phyloP scores from a whole-genome alignment of 75 land plant genomes.

The Selaginella moellendorffii region DNA sequence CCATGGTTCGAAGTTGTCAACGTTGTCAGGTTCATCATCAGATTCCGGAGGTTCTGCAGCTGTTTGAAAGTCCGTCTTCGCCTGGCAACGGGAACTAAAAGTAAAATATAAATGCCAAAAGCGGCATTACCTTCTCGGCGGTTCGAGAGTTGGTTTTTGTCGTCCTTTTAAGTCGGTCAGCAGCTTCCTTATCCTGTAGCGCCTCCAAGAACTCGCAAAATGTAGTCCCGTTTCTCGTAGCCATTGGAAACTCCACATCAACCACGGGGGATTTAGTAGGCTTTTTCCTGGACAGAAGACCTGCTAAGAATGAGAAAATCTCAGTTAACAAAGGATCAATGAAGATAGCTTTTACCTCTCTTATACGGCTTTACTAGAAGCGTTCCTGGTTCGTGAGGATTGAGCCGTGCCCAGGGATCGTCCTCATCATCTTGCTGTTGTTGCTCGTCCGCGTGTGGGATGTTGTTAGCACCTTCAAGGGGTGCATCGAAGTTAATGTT shows the following conservation, averaged over 20 bases:
- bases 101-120: too few species aligned
- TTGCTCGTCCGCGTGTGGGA: not conserved
- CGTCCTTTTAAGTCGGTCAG: not conserved
- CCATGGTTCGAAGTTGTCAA: too few species aligned
- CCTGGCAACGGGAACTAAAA: too few species aligned
- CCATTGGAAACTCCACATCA: conserved; percentile 4
- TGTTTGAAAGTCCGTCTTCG: not conserved
- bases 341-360: too few species aligned
- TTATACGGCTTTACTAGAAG: conserved; percentile 61
- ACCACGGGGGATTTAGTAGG: too few species aligned
- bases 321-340: too few species aligned
- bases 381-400: conserved; percentile 83
- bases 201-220: not conserved
- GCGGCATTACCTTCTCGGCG: too few species aligned
- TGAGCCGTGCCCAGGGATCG: conserved; percentile 82
- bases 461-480: not conserved
- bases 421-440: conserved; percentile 39
- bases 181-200: not conserved
- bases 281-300: too few species aligned
- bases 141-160: too few species aligned
- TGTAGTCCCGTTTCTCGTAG: not conserved
- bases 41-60: not conserved
- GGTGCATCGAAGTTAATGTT: conserved; percentile 7
- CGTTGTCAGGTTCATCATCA: conserved; percentile 1
- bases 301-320: too few species aligned